Base-by-base conservation (phyloP, 257 asterid genomes). In the Solanum sitiens region DNA sequence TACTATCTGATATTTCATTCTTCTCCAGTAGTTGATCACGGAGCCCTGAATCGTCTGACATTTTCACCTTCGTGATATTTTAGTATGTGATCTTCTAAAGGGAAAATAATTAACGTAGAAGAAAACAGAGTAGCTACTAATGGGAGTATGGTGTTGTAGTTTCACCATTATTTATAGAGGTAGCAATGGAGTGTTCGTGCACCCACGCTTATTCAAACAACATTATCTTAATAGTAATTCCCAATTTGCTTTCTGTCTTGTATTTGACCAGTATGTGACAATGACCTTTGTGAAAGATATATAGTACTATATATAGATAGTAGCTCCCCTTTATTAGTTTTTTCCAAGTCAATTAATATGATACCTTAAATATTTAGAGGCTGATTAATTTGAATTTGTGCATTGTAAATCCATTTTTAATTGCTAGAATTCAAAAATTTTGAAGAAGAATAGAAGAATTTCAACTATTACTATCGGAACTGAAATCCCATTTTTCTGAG, bases 371-470 rank as follows among this genome's bases (percentile, higher is more conserved):
- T 56, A 56, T 7, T 7, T 56, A 11, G 2, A 56, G 25, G 20
- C 1, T 5, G 25, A 56, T 0, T 56, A 56, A 56, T 56, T 0
- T 56, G 5, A 56, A 56, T 1, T 56, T 6, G 23, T 16, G 4
- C 4, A 53, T 16, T 18, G 4, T 25, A 20, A 3, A 20, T 2
- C 2, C 11, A 7, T 56, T 56, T 18, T 2, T 56, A 56, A 20
- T 56, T 56, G 11, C 2, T 20, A 20, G 5, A 56, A 56, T 1
- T 0, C 0, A 1, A 56, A 56, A 56, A 7, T 0, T 20, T 56
- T 56, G 11, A 56, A 0, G 1, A 56, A 20, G 0, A 0, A 0
- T 7, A 2, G 2, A 56, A 5, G 11, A 56, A 1, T 56, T 56
- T 1, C 11, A 20, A 56, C 65, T 20, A 56, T 56, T 56, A 27